Percentiles rank a stretch among this genome's conserved stretches.
Conservation (phyloP, 2,329 filamentous ascomycete genomes). For the Orbilia brochopaga region DNA sequence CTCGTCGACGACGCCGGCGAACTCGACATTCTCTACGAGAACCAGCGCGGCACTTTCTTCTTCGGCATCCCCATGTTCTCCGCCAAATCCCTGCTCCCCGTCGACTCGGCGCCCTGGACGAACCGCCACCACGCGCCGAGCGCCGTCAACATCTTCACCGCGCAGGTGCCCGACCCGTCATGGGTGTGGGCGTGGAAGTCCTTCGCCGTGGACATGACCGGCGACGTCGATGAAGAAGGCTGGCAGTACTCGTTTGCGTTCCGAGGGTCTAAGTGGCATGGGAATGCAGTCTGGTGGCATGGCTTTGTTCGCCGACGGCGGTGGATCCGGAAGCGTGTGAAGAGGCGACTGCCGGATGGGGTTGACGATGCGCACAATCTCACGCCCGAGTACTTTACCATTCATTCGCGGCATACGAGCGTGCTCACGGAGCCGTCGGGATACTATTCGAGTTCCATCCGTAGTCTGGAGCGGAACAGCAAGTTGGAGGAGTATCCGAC, state of each 20-base stretch:
- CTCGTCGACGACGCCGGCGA: conserved; percentile 57
- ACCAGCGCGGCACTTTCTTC: conserved; percentile 86
- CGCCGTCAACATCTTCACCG: conserved; percentile 76
- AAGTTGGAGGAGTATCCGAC: conserved; percentile 35
- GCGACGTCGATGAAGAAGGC: conserved; percentile 83
- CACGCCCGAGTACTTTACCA: conserved; percentile 78
- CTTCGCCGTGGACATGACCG: conserved; percentile 79
- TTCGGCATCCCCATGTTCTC: conserved; percentile 93
- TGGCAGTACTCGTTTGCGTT: conserved; percentile 98
- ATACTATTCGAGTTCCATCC: conserved; percentile 46
- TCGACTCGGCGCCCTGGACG: conserved; percentile 88
- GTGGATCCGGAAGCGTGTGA: conserved; percentile 82
- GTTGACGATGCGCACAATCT: conserved; percentile 69
- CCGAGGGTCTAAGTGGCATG: conserved; percentile 79
- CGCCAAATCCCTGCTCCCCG: conserved; percentile 77
- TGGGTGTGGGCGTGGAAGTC: conserved; percentile 85
- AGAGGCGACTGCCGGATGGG: conserved; percentile 61
- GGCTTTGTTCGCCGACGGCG: conserved; percentile 89
- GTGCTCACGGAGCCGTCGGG: conserved; percentile 55
- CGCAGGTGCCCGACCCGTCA: conserved; percentile 89
- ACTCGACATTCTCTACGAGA: conserved; percentile 92
- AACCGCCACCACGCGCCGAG: conserved; percentile 67
- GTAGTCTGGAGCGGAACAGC: conserved; percentile 42
- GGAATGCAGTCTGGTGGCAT: conserved; percentile 85
- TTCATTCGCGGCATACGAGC: conserved; percentile 65